phyloP scores from a whole-genome alignment of 768 basidiomycete genomes.

The Tephrocybe sp. region DNA sequence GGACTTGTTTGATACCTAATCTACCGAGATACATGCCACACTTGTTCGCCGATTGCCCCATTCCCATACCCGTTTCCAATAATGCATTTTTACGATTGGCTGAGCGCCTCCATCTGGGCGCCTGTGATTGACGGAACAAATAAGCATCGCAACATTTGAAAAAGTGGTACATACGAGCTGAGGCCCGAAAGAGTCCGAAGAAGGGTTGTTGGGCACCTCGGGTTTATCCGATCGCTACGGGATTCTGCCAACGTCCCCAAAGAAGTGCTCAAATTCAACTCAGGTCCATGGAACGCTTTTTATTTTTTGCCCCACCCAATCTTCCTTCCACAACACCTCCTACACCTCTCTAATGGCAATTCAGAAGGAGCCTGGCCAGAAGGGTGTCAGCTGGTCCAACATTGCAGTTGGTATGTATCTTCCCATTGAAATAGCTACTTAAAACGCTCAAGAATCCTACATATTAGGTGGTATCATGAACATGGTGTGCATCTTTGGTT shows the following conservation, averaged over 20 bases:
- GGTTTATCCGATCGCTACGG: conserved; percentile 35
- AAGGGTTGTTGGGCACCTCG: conserved; percentile 5
- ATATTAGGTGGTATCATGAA: conserved; percentile 92
- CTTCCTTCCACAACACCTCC: conserved; percentile 21
- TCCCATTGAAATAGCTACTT: conserved; percentile 9
- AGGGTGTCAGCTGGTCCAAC: conserved; percentile 92
- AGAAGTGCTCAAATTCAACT: conserved; percentile 12
- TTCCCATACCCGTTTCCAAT: conserved; percentile 13
- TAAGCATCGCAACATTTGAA: neutral
- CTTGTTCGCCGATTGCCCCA: conserved; percentile 11
- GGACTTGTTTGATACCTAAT: conserved; percentile 16
- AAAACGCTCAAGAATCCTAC: conserved; percentile 15
- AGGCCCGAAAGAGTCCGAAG: conserved; percentile 1
- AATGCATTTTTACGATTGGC: conserved; percentile 2
- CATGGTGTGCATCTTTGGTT: conserved; percentile 63
- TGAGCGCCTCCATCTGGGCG: neutral
- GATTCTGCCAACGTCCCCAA: conserved; percentile 13
- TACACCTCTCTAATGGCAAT: conserved; percentile 61
- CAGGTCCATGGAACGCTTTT: conserved; percentile 17
- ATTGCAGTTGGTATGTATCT: conserved; percentile 82
- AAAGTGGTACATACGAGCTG: conserved; percentile 20
- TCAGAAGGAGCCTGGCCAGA: conserved; percentile 84
- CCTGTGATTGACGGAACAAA: neutral
- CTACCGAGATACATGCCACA: conserved; percentile 14
- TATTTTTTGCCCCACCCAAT: conserved; percentile 13